Evolutionary conservation across 331 rosid species (phyloP).

Genomic region (Quercus tomentella): DNA sequence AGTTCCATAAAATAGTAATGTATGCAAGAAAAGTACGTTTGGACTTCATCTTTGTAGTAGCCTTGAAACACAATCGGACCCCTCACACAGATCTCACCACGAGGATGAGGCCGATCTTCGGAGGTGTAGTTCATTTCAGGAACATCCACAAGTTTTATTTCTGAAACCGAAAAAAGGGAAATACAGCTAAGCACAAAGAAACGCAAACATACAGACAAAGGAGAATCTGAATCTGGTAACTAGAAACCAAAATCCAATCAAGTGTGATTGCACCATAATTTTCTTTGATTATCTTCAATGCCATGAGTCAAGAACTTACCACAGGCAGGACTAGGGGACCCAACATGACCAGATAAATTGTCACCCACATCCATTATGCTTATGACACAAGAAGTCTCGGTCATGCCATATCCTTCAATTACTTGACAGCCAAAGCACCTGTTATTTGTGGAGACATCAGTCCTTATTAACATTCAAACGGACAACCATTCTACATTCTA

Average conservation of each 20-base stretch:
- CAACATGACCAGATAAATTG: constrained; percentile 76
- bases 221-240: background rate
- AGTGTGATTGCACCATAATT: background rate
- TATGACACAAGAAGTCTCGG: constrained; percentile 84
- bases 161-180: constrained; percentile 43
- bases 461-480: background rate
- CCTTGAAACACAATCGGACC: constrained; percentile 89
- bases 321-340: constrained; percentile 86
- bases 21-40: constrained; percentile 58
- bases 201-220: background rate
- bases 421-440: constrained; percentile 90
- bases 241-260: background rate
- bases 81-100: constrained; percentile 97
- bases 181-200: constrained; percentile 13
- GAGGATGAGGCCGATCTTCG: constrained; percentile 85
- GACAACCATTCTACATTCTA: background rate
- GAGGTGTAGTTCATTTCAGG: constrained; percentile 94
- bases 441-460: background rate
- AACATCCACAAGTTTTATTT: constrained; percentile 94
- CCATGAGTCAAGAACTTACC: constrained; percentile 55
- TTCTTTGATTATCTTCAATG: background rate
- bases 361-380: constrained; percentile 68
- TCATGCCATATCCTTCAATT: constrained; percentile 97
- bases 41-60: constrained; percentile 85
- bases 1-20: constrained; percentile 12